Percentiles rank a stretch among this genome's conserved stretches.
These are phyloP conservation scores for Pseudogymnoascus sp. DNA, from an alignment of 2,329 filamentous ascomycete genomes.

Conservation along the genomic window DNA sequence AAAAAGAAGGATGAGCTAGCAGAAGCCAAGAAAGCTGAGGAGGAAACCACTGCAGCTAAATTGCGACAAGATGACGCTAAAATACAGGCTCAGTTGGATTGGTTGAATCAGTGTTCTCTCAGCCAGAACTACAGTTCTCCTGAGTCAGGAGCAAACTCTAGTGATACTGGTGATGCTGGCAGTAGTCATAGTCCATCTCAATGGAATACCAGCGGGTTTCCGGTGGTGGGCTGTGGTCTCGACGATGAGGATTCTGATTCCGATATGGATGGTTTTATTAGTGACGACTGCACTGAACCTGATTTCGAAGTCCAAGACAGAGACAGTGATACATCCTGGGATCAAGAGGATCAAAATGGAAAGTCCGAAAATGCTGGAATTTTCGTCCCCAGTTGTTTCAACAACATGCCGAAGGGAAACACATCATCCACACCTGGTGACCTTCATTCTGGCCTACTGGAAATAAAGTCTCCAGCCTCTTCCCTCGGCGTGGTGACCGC, in stretches of 20 bases:
- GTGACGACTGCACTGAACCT: neutral
- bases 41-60: neutral
- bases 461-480: no score
- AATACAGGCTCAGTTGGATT: neutral
- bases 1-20: neutral
- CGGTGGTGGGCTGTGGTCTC: neutral
- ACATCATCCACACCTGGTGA: no score
- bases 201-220: no score
- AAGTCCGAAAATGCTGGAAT: no score
- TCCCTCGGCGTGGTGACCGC: no score
- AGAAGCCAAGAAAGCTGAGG: neutral
- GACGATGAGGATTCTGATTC: neutral
- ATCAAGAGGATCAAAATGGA: no score
- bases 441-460: neutral
- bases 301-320: constrained; percentile 5
- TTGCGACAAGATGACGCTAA: neutral
- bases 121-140: neutral
- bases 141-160: neutral
- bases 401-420: neutral
- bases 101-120: neutral
- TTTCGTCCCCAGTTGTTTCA: neutral
- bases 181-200: no score
- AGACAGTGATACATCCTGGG: neutral
- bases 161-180: no score
- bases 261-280: neutral